Conservation (phyloP, 2,329 filamentous ascomycete species). For the Trichoderma harzianum region DNA sequence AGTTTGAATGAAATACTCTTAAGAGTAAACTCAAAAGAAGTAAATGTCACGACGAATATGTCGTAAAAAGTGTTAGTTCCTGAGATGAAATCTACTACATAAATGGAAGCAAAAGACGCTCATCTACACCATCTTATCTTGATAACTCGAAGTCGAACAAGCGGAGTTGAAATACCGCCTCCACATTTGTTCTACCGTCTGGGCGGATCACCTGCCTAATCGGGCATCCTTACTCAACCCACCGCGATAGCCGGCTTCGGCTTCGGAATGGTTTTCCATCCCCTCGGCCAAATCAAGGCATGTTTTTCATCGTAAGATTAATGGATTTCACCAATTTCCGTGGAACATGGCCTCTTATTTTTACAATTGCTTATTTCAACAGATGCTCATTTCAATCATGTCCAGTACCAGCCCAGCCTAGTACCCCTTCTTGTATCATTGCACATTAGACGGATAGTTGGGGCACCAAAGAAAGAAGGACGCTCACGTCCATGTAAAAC, state of each 20-base stretch:
- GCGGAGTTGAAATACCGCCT: neutral
- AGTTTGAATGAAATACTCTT: neutral
- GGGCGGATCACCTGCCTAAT: slow-evolving; percentile 1
- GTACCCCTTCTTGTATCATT: neutral
- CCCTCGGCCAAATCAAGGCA: neutral
- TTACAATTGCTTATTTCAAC: neutral
- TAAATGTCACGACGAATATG: neutral
- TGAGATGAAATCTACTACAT: neutral
- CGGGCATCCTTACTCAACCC: neutral
- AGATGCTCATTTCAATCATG: neutral
- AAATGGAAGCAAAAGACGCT: neutral
- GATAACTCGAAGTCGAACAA: neutral
- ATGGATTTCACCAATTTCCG: neutral
- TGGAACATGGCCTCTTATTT: neutral
- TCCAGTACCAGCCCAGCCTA: neutral
- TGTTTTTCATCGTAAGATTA: neutral
- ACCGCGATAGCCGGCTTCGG: neutral
- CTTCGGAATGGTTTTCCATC: neutral
- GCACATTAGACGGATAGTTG: neutral
- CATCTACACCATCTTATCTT: neutral
- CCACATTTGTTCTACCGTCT: neutral
- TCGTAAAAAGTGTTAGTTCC: neutral
- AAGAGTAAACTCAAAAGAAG: neutral
- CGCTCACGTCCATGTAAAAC: neutral
- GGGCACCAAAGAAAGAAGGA: neutral